Conservation (phyloP, 2,329 filamentous ascomycete genomes). For the Sporothrix phasma region DNA sequence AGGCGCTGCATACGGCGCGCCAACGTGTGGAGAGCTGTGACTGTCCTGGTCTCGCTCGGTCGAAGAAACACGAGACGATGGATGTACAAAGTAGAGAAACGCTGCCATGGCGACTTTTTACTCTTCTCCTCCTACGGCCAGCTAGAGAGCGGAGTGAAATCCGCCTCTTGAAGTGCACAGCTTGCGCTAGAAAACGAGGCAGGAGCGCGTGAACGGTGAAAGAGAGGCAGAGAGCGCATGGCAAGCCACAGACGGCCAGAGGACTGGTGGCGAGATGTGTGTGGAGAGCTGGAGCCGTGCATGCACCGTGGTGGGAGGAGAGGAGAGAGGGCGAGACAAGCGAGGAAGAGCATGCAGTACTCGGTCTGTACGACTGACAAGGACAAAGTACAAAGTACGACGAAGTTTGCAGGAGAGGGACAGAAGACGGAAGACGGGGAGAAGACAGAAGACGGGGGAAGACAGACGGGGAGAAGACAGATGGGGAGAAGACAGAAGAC, state of each 20-base stretch:
- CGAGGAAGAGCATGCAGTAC: too few species aligned
- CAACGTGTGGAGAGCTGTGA: not conserved
- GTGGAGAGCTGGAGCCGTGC: not conserved
- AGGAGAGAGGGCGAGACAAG: not conserved
- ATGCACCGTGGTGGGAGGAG: not conserved
- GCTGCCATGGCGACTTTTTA: too few species aligned
- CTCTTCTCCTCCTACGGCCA: too few species aligned
- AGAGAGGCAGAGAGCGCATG: not conserved
- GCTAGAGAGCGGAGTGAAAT: not conserved
- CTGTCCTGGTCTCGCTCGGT: not conserved
- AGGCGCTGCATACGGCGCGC: conserved; percentile 10
- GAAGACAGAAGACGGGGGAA: too few species aligned
- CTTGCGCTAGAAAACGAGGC: not conserved
- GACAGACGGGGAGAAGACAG: too few species aligned
- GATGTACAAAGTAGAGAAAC: not conserved
- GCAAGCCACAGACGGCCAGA: not conserved
- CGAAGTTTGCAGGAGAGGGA: too few species aligned
- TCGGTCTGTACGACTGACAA: too few species aligned
- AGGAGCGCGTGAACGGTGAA: not conserved
- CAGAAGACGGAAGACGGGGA: too few species aligned
- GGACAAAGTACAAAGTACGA: too few species aligned
- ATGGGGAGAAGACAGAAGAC: not conserved
- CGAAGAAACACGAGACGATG: not conserved
- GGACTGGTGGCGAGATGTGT: not conserved
- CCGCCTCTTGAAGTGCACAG: not conserved